Evolutionary conservation across 768 basidiomycete species (phyloP).

Genomic region (Suillus paluster): DNA sequence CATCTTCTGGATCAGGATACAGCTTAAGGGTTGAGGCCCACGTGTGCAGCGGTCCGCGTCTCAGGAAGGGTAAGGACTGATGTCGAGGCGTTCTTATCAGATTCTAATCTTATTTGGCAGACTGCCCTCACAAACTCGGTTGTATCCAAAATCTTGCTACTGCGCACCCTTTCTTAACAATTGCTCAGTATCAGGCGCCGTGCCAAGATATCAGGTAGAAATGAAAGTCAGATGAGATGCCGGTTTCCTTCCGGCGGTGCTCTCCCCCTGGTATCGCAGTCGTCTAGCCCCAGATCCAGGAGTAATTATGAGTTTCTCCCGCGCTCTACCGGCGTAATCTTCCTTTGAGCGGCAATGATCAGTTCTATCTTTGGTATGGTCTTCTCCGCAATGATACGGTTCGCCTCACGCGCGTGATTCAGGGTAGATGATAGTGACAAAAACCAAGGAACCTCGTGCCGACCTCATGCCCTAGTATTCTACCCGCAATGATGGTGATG

Average conservation of each 20-base stretch:
- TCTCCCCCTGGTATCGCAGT: constrained; percentile 7
- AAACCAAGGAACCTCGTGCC: not conserved
- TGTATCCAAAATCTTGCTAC: constrained; percentile 7
- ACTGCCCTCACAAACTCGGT: constrained; percentile 55
- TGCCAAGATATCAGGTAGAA: not conserved
- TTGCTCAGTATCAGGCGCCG: not conserved
- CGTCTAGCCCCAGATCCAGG: constrained; percentile 20
- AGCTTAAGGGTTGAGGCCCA: constrained; percentile 50
- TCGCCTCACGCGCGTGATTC: too few relatives aligned
- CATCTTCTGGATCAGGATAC: constrained; percentile 96
- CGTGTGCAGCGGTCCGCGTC: constrained; percentile 88
- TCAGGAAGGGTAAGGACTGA: constrained; percentile 72
- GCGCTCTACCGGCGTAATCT: constrained; percentile 27
- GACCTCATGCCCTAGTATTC: not conserved
- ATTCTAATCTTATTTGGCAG: constrained; percentile 29
- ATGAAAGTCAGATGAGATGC: constrained; percentile 35
- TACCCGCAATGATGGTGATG: not conserved
- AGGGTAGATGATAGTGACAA: too few relatives aligned
- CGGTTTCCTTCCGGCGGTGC: constrained; percentile 42
- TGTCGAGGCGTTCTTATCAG: constrained; percentile 6
- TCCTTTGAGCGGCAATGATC: constrained; percentile 28
- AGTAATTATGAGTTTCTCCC: constrained; percentile 17
- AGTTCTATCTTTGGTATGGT: constrained; percentile 24
- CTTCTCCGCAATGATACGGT: constrained; percentile 39
- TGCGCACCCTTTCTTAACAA: constrained; percentile 1